These are phyloP conservation scores for Lathyrus sativus DNA, from an alignment of 306 rosid species.

Conservation along the genomic window DNA sequence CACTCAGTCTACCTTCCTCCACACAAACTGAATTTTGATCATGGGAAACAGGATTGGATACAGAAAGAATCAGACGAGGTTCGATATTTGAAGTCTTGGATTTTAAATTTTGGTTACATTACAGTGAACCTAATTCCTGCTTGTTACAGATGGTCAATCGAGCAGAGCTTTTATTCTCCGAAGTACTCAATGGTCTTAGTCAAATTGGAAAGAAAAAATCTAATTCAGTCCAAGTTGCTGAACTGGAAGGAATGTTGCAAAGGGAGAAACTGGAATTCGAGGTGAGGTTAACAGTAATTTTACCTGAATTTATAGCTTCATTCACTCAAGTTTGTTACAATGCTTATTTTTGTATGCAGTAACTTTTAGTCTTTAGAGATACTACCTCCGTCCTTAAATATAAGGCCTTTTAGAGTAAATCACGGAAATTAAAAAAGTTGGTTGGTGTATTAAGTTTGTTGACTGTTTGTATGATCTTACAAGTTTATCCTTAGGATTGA, in stretches of 20 bases:
- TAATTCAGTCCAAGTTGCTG: constrained; percentile 51
- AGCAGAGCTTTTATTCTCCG: constrained; percentile 80
- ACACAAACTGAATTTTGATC: constrained; percentile 59
- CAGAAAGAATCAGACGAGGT: constrained; percentile 80
- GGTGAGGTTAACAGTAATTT: constrained; percentile 52
- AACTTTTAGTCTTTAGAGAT: constrained; percentile 10
- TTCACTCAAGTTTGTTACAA: constrained; percentile 20
- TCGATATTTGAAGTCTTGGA: constrained; percentile 38
- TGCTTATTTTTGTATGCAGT: constrained; percentile 26
- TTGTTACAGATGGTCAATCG: constrained; percentile 69
- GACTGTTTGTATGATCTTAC: too few relatives aligned
- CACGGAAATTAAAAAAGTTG: too few relatives aligned
- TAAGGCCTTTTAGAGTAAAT: too few relatives aligned
- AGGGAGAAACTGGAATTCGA: constrained; percentile 86
- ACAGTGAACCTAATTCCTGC: constrained; percentile 34
- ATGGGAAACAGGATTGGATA: constrained; percentile 79
- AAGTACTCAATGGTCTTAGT: constrained; percentile 71
- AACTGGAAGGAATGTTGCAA: constrained; percentile 72
- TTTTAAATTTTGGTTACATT: constrained; percentile 27
- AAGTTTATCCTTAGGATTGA: too few relatives aligned
- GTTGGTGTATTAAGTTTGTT: too few relatives aligned
- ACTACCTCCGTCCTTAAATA: too few relatives aligned
- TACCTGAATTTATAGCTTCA: constrained; percentile 33
- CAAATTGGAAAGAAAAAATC: constrained; percentile 66
- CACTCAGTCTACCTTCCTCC: constrained; percentile 92